Evolutionary conservation across 2,329 filamentous ascomycete genomes (phyloP).

Genomic region (Aspergillus nomiae): DNA sequence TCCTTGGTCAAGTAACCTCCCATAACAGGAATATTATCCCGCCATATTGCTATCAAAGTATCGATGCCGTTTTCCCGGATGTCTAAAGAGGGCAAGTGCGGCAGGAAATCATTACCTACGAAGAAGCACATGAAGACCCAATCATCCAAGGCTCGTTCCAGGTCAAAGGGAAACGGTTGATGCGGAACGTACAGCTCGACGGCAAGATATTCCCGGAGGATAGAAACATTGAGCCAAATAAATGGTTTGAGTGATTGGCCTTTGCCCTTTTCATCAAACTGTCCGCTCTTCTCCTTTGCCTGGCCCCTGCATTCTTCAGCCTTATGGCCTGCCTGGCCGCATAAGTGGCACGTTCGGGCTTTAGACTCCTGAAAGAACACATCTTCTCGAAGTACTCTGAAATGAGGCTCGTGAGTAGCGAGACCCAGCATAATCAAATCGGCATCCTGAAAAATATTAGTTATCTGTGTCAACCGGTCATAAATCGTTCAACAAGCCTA

Average conservation of each 20-base stretch:
- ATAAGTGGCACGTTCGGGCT: constrained; percentile 79
- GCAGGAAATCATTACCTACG: constrained; percentile 96
- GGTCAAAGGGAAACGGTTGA: constrained; percentile 84
- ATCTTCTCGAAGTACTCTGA: constrained; percentile 93
- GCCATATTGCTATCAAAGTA: constrained; percentile 94
- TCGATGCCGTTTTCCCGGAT: constrained; percentile 98
- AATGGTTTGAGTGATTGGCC: constrained; percentile 79
- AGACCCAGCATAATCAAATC: constrained; percentile 98
- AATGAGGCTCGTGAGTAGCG: constrained; percentile 95
- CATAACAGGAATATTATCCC: constrained; percentile 87
- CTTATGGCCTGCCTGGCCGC: constrained; percentile 89
- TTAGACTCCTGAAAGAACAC: constrained; percentile 91
- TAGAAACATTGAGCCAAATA: constrained; percentile 94
- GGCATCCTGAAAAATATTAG: constrained; percentile 61
- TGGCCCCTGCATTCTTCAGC: constrained; percentile 81
- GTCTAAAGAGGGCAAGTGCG: constrained; percentile 94
- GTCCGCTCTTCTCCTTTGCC: constrained; percentile 73
- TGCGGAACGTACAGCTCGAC: constrained; percentile 82
- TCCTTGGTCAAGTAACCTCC: constrained; percentile 96
- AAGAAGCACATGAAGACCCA: constrained; percentile 99
- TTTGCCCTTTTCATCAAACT: constrained; percentile 80
- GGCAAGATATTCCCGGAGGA: constrained; percentile 89
- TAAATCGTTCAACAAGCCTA: constrained; percentile 23
- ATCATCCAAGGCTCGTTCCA: constrained; percentile 92
- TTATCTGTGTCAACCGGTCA: constrained; percentile 22